A percentile compares a stretch with the other conserved stretches of the same genome.
phyloP scores from a whole-genome alignment of 2,329 filamentous ascomycete species.

The Scedosporium aurantiacum region DNA sequence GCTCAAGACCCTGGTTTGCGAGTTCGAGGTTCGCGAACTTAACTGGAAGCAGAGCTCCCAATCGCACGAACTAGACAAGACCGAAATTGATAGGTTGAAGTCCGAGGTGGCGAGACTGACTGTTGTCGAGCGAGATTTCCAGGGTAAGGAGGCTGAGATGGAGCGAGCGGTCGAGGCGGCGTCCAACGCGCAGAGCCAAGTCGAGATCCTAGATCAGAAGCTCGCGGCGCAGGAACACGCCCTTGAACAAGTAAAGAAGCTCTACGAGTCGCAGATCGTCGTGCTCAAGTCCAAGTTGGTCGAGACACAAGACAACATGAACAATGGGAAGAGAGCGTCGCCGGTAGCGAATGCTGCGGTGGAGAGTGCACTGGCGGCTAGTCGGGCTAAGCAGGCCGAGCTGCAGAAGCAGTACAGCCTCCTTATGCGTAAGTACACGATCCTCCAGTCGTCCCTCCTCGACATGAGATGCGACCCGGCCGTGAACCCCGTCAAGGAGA shows the following conservation, averaged over 20 bases:
- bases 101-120: constrained; percentile 48
- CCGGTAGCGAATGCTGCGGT: constrained; percentile 25
- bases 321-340: constrained; percentile 13
- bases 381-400: constrained; percentile 40
- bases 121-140: constrained; percentile 49
- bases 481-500: neutral
- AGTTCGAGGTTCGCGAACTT: constrained; percentile 58
- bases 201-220: constrained; percentile 47
- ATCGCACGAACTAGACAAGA: constrained; percentile 48
- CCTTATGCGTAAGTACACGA: constrained; percentile 40
- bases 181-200: constrained; percentile 45
- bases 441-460: constrained; percentile 37
- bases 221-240: constrained; percentile 41
- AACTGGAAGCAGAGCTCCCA: constrained; percentile 52
- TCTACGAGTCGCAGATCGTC: constrained; percentile 38
- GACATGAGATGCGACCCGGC: constrained; percentile 24
- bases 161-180: constrained; percentile 46
- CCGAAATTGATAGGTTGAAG: constrained; percentile 49
- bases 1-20: constrained; percentile 54
- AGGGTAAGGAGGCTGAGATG: constrained; percentile 52
- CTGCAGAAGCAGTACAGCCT: constrained; percentile 40
- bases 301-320: constrained; percentile 22
- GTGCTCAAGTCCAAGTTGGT: constrained; percentile 34
- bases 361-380: constrained; percentile 37
- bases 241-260: constrained; percentile 26